Evolutionary conservation across 306 rosid species (phyloP), one percentile per base, ranked within the genome.

Genomic region (Sicyos baderoa): DNA sequence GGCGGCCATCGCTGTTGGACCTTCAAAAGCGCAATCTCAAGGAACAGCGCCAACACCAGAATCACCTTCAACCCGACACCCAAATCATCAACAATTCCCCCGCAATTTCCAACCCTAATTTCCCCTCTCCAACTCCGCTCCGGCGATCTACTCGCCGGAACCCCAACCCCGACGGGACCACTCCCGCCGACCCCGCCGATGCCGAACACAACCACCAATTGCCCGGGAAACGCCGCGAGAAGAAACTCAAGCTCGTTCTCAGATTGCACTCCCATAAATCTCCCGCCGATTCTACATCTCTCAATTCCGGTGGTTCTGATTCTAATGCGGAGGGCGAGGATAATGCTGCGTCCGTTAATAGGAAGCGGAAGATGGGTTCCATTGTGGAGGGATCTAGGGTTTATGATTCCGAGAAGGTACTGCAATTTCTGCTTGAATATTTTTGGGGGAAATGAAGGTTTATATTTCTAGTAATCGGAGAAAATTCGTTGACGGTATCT

Each of bases 121-220:
- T 75, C 76, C 70, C 54, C 52, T 69, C 79, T 62, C 61, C 79
- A 71, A 51, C 81, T 42, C 44, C 76, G 71, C 22, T 75, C 67
- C 91, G 91, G 55, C 87, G 88, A 78, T 84, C 91, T 40, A 82
- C 88, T 59, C 91, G 91, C 74, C 87, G 88, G 62, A 82, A 86
- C 79, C 86, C 85, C 72, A 74, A 59, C 69, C 70, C 81, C 52
- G 84, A 74, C 68, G 27, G 4, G 2, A 70, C 18, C 2, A 68
- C 74, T 9, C 70, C 72, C 45, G 83, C 68, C 5, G 65, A 79
- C 9, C 76, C 53, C 0, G 80, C 64, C 1, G 79, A 60, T 0
- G 74, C 67, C 0, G 82, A 74, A 3, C 72, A 73, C 21, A 75
- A 61, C 23, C 65, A 68, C 5, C 72, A 72, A 77, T 83, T 70